Conservation (phyloP, 1,284 basidiomycete species). For the Macrocystidia cucumis region DNA sequence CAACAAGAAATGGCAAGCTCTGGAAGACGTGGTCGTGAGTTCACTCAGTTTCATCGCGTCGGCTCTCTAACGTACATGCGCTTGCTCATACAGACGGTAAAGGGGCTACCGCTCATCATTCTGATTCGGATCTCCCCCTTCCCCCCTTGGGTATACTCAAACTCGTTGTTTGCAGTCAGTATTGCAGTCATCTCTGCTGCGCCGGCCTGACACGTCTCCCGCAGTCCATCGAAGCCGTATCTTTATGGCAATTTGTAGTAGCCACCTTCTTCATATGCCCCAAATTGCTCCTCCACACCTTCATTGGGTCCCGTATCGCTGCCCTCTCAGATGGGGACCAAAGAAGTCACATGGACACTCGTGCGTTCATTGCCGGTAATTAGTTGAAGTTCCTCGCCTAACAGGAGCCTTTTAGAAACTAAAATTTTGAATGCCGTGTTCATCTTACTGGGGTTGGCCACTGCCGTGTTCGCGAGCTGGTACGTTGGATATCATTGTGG, state of each 20-base stretch:
- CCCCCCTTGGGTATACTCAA: slow-evolving; percentile 80
- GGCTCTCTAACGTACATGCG: neutral
- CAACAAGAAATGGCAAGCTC: slow-evolving; percentile 69
- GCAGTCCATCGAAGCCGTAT: slow-evolving; percentile 68
- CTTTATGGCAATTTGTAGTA: slow-evolving; percentile 65
- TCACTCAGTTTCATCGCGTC: slow-evolving; percentile 3
- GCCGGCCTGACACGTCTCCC: slow-evolving; percentile 1
- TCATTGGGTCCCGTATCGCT: slow-evolving; percentile 72
- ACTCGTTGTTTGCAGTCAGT: slow-evolving; percentile 69
- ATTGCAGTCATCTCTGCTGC: neutral
- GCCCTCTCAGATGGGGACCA: slow-evolving; percentile 70
- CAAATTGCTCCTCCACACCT: slow-evolving; percentile 64
- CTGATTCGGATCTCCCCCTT: slow-evolving; percentile 78
- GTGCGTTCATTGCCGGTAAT: too few relatives aligned
- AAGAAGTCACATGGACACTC: slow-evolving; percentile 66
- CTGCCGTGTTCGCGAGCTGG: slow-evolving; percentile 58
- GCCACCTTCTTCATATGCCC: slow-evolving; percentile 69
- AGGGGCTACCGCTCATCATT: slow-evolving; percentile 70
- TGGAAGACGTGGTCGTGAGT: slow-evolving; percentile 69
- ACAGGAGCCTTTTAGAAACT: slow-evolving; percentile 33
- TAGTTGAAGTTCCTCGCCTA: slow-evolving; percentile 3
- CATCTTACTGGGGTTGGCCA: slow-evolving; percentile 46
- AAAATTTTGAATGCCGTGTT: slow-evolving; percentile 58
- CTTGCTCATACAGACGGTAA: slow-evolving; percentile 38
- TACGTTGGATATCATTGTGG: slow-evolving; percentile 26